Percentiles rank a stretch among this genome's conserved stretches.
Conservation (phyloP, 2,329 filamentous ascomycete species). For the Diaporthe vexans region DNA sequence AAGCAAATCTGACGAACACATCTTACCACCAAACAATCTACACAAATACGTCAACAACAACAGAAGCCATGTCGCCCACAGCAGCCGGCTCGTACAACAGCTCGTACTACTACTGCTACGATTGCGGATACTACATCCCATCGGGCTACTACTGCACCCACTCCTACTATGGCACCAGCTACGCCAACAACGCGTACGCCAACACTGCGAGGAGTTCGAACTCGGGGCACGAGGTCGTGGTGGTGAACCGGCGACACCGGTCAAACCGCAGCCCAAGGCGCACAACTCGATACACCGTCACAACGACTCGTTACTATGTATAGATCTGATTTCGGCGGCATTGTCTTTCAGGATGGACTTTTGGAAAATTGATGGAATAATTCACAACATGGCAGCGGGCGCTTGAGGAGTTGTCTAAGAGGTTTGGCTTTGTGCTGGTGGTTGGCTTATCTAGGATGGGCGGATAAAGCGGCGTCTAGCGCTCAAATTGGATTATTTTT, state of each 20-base stretch:
- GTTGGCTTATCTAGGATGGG: neutral
- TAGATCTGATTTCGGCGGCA: neutral
- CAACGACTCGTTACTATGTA: slow-evolving; percentile 17
- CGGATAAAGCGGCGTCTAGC: neutral
- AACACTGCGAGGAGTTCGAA: neutral
- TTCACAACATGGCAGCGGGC: neutral
- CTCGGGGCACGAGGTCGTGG: neutral
- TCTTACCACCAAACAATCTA: neutral
- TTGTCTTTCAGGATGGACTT: neutral
- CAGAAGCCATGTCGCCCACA: slow-evolving; percentile 5
- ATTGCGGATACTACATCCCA: slow-evolving; percentile 36
- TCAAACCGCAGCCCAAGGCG: slow-evolving; percentile 17
- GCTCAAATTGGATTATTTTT: neutral
- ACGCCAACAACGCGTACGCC: neutral
- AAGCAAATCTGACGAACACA: neutral
- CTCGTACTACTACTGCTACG: slow-evolving; percentile 35
- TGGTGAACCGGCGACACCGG: slow-evolving; percentile 13
- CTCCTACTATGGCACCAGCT: slow-evolving; percentile 24
- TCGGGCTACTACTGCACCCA: slow-evolving; percentile 36
- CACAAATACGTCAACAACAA: neutral
- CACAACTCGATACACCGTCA: slow-evolving; percentile 29
- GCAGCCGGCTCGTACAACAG: neutral
- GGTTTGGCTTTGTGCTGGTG: neutral
- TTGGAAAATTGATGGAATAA: neutral
- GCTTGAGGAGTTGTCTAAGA: neutral